These are phyloP conservation scores for Luffa aegyptiaca DNA, from an alignment of 306 rosid species.

Conservation along the genomic window DNA sequence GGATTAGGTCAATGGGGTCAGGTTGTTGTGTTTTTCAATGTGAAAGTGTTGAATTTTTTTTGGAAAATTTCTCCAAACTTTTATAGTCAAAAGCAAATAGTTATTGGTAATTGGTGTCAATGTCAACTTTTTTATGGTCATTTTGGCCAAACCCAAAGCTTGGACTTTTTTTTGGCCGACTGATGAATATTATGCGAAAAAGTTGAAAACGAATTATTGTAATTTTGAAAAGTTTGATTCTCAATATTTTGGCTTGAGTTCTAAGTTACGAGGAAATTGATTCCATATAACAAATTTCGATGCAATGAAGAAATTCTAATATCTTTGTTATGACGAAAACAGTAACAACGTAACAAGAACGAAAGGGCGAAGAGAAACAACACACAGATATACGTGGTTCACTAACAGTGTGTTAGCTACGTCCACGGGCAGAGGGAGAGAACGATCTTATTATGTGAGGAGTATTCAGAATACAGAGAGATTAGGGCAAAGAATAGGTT, in stretches of 20 bases:
- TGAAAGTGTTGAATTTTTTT: neutral
- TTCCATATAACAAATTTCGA: neutral
- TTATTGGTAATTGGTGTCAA: neutral
- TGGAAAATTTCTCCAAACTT: neutral
- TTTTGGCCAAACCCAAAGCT: neutral
- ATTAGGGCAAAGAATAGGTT: too few species aligned
- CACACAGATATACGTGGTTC: too few species aligned
- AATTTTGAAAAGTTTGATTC: neutral
- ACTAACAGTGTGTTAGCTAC: too few species aligned
- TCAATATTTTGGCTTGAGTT: neutral
- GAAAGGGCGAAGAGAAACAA: too few species aligned
- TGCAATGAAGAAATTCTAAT: neutral
- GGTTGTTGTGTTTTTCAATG: neutral
- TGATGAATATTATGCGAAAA: neutral
- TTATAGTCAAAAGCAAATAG: constrained; percentile 1
- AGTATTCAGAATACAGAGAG: too few species aligned
- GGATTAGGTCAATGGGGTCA: constrained; percentile 3
- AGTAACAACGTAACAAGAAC: too few species aligned
- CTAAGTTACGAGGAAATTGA: neutral
- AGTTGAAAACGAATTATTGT: neutral
- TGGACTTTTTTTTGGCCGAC: neutral
- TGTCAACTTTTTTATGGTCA: neutral
- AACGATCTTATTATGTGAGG: too few species aligned
- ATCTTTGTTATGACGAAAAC: too few species aligned
- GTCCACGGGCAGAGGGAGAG: too few species aligned